Conservation (phyloP, 192 early-diverging fungal genomes). For the Rhizoclosmatium globosum region DNA sequence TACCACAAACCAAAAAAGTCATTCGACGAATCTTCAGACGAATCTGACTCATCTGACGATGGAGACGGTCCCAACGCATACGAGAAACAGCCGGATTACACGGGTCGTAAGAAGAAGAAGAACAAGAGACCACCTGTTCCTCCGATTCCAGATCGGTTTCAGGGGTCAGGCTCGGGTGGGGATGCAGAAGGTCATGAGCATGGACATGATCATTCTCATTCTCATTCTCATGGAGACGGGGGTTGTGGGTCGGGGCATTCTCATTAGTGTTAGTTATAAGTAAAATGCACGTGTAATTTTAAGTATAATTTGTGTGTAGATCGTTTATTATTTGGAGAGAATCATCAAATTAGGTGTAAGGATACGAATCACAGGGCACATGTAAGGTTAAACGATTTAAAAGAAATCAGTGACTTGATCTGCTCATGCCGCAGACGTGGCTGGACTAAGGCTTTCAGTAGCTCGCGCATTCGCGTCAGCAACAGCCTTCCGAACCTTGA, state of each 20-base stretch:
- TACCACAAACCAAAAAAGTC: conserved; percentile 64
- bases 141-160: too few species aligned
- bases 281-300: too few species aligned
- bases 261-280: neutral
- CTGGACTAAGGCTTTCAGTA: too few species aligned
- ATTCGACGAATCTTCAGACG: conserved; percentile 50
- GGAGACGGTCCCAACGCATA: conserved; percentile 54
- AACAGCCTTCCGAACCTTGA: too few species aligned
- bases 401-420: too few species aligned
- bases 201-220: neutral
- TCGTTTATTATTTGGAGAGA: too few species aligned
- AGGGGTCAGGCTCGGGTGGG: neutral
- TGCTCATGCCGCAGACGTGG: too few species aligned
- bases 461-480: too few species aligned
- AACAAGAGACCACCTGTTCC: conserved; percentile 18
- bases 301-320: too few species aligned
- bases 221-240: neutral
- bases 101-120: conserved; percentile 25
- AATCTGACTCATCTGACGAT: conserved; percentile 39
- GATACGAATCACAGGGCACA: too few species aligned
- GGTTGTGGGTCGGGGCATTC: neutral
- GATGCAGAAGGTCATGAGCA: neutral
- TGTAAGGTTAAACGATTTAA: too few species aligned
- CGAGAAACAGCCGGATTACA: conserved; percentile 57
- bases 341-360: too few species aligned